Conservation (phyloP, 2,329 filamentous ascomycete genomes). For the Xylariaceae sp. region DNA sequence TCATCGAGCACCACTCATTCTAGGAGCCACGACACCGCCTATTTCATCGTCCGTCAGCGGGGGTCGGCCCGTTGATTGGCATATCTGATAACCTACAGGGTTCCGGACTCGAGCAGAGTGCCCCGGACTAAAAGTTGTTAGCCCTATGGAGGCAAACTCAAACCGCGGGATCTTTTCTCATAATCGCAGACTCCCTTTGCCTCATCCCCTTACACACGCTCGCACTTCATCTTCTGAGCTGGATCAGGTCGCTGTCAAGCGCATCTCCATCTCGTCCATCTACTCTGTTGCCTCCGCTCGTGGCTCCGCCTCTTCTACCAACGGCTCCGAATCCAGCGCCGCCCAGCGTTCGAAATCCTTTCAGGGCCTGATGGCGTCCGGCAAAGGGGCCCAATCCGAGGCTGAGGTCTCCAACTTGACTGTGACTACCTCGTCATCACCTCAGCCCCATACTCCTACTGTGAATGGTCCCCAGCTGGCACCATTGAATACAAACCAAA, state of each 20-base stretch:
- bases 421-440: conserved; percentile 48
- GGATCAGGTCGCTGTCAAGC: conserved; percentile 49
- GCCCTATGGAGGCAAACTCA: conserved; percentile 22
- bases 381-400: conserved; percentile 44
- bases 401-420: conserved; percentile 49
- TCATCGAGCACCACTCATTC: no score
- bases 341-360: conserved; percentile 40
- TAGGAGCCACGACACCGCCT: no score
- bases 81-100: no score
- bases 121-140: no score
- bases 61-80: no score
- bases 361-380: conserved; percentile 44
- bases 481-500: conserved; percentile 37
- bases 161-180: conserved; percentile 7
- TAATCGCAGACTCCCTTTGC: conserved; percentile 9
- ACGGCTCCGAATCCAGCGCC: conserved; percentile 47
- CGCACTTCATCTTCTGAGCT: conserved; percentile 48
- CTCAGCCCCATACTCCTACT: conserved; percentile 40
- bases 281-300: conserved; percentile 57
- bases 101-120: no score
- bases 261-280: conserved; percentile 69
- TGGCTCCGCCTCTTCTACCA: conserved; percentile 50
- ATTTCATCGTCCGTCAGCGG: no score
- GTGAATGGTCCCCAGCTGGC: conserved; percentile 44
- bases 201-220: conserved; percentile 28